These are phyloP conservation scores for Remersonia thermophila DNA, from an alignment of 2,329 filamentous ascomycete genomes.

Conservation along the genomic window DNA sequence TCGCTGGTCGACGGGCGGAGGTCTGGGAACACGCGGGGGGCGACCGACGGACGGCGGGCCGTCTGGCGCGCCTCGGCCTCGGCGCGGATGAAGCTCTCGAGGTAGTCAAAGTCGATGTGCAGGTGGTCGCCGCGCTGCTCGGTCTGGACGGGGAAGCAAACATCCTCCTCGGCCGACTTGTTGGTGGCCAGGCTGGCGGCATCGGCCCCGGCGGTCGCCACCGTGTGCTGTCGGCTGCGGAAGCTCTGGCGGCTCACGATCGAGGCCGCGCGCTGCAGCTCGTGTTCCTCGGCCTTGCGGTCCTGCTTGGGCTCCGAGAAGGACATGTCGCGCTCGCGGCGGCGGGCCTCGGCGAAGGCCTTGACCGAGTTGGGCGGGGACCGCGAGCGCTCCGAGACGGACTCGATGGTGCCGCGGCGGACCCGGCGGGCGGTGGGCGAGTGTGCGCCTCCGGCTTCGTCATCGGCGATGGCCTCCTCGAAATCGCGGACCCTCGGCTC, in stretches of 20 bases:
- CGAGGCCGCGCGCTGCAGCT: conserved; percentile 60
- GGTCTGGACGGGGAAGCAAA: conserved; percentile 74
- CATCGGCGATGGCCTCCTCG: conserved; percentile 73
- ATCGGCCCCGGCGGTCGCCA: conserved; percentile 39
- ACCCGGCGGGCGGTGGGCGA: conserved; percentile 32
- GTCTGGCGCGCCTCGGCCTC: conserved; percentile 37
- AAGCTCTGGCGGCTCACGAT: conserved; percentile 50
- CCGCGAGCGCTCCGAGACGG: conserved; percentile 48
- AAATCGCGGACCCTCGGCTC: conserved; percentile 57
- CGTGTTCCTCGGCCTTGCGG: conserved; percentile 32
- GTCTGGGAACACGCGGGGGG: conserved; percentile 46
- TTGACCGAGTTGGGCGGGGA: conserved; percentile 97
- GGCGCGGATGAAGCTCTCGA: conserved; percentile 77
- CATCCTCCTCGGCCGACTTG: conserved; percentile 71
- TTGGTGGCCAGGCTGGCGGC: conserved; percentile 48
- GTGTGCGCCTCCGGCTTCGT: conserved; percentile 39
- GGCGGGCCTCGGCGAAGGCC: conserved; percentile 83
- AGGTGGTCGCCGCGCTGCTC: conserved; percentile 58
- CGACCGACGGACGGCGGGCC: conserved; percentile 36
- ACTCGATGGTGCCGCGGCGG: conserved; percentile 46
- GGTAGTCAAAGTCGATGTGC: conserved; percentile 81
- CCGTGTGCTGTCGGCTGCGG: conserved; percentile 44
- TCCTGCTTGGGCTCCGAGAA: conserved; percentile 32
- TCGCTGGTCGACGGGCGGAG: conserved; percentile 32
- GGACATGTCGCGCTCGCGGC: conserved; percentile 62